Evolutionary conservation across 2,329 filamentous ascomycete genomes (phyloP).

Genomic region (Ceratocystis variospora): DNA sequence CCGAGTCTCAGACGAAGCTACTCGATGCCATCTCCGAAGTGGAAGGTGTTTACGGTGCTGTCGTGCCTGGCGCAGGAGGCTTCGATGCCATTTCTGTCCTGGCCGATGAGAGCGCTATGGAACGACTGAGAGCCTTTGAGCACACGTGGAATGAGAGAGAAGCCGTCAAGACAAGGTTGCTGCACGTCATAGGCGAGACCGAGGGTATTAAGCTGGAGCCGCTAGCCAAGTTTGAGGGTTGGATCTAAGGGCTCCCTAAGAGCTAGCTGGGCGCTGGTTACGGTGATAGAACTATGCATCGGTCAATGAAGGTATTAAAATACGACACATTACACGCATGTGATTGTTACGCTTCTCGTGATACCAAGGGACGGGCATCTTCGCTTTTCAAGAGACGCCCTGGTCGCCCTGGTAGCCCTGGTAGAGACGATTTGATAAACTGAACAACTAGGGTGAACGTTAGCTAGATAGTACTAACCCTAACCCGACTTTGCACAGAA

Average conservation of each 20-base stretch:
- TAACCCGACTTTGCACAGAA: neutral
- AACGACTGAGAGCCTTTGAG: conserved; percentile 53
- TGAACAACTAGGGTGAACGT: neutral
- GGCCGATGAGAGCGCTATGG: conserved; percentile 52
- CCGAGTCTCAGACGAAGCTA: conserved; percentile 67
- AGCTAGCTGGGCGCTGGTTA: neutral
- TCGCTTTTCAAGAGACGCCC: neutral
- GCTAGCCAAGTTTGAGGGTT: conserved; percentile 32
- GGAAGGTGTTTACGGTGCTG: conserved; percentile 73
- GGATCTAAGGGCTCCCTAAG: conserved; percentile 23
- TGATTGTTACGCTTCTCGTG: neutral
- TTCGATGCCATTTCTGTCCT: conserved; percentile 80
- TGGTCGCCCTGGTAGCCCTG: neutral
- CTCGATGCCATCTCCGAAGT: conserved; percentile 61
- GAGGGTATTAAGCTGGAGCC: conserved; percentile 44
- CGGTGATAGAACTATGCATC: neutral
- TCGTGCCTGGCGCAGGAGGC: conserved; percentile 87
- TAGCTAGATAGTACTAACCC: neutral
- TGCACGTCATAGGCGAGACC: conserved; percentile 59
- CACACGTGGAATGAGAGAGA: conserved; percentile 44
- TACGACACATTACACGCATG: neutral
- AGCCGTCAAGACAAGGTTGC: conserved; percentile 50
- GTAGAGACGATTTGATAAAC: neutral
- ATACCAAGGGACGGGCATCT: neutral
- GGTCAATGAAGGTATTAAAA: neutral